Conservation (phyloP, 2,329 filamentous ascomycete genomes). For the Xylariaceae sp. region DNA sequence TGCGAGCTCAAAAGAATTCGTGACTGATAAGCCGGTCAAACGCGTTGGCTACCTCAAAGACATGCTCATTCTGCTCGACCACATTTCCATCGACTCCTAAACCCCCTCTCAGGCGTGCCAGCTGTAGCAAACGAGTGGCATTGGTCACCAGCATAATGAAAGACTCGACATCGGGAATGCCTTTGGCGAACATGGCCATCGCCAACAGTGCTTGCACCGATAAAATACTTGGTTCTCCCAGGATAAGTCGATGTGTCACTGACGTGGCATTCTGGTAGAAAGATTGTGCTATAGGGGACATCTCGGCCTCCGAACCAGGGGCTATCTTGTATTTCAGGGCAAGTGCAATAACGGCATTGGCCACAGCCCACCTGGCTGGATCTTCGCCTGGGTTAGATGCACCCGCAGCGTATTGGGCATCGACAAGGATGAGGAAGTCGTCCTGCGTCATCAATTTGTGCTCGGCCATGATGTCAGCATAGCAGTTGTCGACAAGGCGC, state of each 20-base stretch:
- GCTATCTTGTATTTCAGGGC: conserved; percentile 10
- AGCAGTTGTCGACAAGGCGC: conserved; percentile 6
- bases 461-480: conserved; percentile 6
- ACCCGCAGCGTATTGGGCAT: conserved; percentile 9
- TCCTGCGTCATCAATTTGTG: conserved; percentile 5
- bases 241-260: conserved; percentile 10
- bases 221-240: conserved; percentile 7
- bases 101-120: too few relatives aligned
- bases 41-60: too few relatives aligned
- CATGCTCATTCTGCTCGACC: too few relatives aligned
- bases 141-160: conserved; percentile 11
- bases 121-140: conserved; percentile 21
- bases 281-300: conserved; percentile 5
- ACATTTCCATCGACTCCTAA: too few relatives aligned
- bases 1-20: too few relatives aligned
- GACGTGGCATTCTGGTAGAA: conserved; percentile 11
- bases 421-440: conserved; percentile 6
- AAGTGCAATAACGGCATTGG: conserved; percentile 11
- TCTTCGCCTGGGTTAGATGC: conserved; percentile 3
- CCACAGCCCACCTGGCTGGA: conserved; percentile 10
- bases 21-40: too few relatives aligned
- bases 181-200: conserved; percentile 13
- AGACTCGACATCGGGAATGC: conserved; percentile 4
- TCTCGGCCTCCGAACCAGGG: conserved; percentile 6
- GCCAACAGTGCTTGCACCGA: conserved; percentile 11